Base-by-base conservation (phyloP, 179 eudicot species). In the Patellifolia procumbens region DNA sequence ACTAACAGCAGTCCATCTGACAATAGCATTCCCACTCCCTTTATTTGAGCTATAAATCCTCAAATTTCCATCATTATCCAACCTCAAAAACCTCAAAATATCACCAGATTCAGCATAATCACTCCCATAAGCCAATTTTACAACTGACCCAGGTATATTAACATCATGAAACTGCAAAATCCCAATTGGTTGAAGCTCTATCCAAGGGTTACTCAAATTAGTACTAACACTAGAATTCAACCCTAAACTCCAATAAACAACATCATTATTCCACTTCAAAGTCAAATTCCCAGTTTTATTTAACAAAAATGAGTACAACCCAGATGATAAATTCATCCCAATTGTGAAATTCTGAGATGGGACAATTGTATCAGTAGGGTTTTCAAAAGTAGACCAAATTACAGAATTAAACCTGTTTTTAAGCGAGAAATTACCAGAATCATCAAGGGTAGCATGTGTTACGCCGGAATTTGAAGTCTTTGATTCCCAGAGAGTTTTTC, bases 21-120 rank as follows among this genome's bases (percentile, higher is more conserved):
- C 82, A 32, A 48, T 58, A 13, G 37, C 28, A 35, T 53, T 65
- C 3, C 86, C 82, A 74, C 87, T 83, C 3, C 88, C 89, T 20
- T 49, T 75, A 6, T 75, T 45, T 28, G 84, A 87, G 72, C 94
- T 89, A 72, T 91, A 89, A 46, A 91, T 89, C 76, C 90, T 89
- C 80, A 92, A 72, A 85, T 94, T 94, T 32, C 97, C 97, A 89
- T 94, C 98, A 67, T 4, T 64, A 68, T 91, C 98, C 49, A 94
- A 62, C 77, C 77, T 94, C 35, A 93, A 7, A 70, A 86, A 85
- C 86, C 97, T 88, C 5, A 88, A 55, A 0, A 78, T 52, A 60
- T 83, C 77, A 6, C 81, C 86, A 58, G 85, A 63, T 37, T 89
- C 91, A 39, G 81, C 93, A 74, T 85, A 93, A 86, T 94, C 98